Evolutionary conservation across 202 grass and related monocot species (phyloP), one percentile per base, ranked within the genome.

Genomic region (Carex arenaria): DNA sequence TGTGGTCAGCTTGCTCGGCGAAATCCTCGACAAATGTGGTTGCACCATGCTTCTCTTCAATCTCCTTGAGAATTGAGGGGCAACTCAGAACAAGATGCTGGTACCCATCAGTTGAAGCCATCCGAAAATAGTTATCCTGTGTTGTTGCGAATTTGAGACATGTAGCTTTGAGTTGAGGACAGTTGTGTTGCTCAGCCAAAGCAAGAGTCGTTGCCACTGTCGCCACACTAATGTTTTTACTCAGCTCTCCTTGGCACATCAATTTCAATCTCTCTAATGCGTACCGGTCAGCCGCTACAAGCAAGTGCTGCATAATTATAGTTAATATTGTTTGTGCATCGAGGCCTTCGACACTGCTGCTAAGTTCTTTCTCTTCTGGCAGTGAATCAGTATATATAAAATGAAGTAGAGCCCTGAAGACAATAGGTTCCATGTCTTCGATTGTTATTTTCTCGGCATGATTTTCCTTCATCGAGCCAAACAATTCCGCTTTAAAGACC

Each of bases 221-320:
- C 0, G 61, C 51, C 0, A 34, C 57, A n/a, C 43, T 45, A 1
- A 91, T 14, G 17, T 7, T 86, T 5, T 17, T 74, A 43, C 61
- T 66, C 17, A 88, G 54, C 1, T 65, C 57, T 51, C 2, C 17
- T n/a, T 88, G 86, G 53, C 89, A 91, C 3, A 86, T 22, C 28
- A 85, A 30, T 65, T 86, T 86, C 30, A 91, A 83, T 32, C 79
- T 80, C 40, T 89, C 86, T 49, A 91, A 17, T 9, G 30, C 89
- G 32, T 84, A 91, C 13, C 45, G 26, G 13, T 89, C 84, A 0
- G 84, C 84, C 0, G 80, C 86, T 0, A 63, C 80, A 11, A 89
- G 89, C n/a, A 91, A 61, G 32, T 84, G 72, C 1, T n/a, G 36
- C 19, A 83, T 20, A 2, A 83, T 15, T 61, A 86, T 56, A 51